Conservation (phyloP, 768 basidiomycete genomes). For the Goffeauzyma gilvescens region DNA sequence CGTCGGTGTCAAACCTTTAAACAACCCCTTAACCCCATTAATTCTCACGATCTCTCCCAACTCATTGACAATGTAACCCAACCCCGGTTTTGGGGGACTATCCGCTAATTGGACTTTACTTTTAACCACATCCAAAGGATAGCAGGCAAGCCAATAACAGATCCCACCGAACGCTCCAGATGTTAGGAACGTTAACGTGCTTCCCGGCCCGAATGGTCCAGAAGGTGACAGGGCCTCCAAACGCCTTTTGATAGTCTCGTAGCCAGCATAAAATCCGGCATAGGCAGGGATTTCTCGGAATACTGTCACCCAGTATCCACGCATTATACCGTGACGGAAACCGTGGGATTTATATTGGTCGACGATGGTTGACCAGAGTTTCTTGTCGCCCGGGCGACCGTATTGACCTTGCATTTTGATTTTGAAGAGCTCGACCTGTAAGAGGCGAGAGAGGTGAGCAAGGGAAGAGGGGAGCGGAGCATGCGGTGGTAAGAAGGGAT, state of each 20-base stretch:
- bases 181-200: constrained; percentile 14
- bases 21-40: constrained; percentile 13
- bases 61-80: constrained; percentile 56
- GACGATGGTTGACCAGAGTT: constrained; percentile 46
- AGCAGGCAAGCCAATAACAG: constrained; percentile 84
- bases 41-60: constrained; percentile 42
- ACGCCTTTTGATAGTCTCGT: constrained; percentile 68
- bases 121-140: constrained; percentile 83
- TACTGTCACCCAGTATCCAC: constrained; percentile 94
- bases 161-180: constrained; percentile 41
- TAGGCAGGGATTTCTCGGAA: constrained; percentile 90
- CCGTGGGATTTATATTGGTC: constrained; percentile 84
- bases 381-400: constrained; percentile 58
- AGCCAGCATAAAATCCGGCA: constrained; percentile 61
- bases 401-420: constrained; percentile 90
- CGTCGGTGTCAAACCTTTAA: constrained; percentile 23
- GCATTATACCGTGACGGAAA: constrained; percentile 71
- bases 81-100: constrained; percentile 41
- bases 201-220: constrained; percentile 6
- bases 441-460: no score
- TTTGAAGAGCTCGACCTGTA: constrained; percentile 74
- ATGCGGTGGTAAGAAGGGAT: no score
- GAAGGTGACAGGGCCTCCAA: constrained; percentile 21
- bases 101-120: constrained; percentile 66
- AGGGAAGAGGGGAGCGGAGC: no score